Base-by-base conservation (phyloP, 441 rosid species). In the Corymbia calophylla region DNA sequence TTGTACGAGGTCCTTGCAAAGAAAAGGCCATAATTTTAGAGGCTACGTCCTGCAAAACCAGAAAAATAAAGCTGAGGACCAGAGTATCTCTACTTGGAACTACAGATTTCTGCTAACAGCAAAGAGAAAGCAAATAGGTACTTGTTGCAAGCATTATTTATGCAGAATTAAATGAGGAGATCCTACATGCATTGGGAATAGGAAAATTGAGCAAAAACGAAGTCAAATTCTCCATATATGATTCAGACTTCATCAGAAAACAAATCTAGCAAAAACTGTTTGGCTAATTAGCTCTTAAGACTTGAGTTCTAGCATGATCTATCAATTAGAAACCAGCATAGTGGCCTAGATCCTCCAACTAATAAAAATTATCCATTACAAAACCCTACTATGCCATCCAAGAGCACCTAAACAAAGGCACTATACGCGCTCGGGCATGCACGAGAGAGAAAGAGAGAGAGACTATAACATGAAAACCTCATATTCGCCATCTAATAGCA, bases 1-100 rank as follows among this genome's bases (percentile, higher is more conserved):
- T 92, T 9, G 97, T 96, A 9, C 99, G 93, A 15, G 99, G 99
- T 73, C 99, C 99, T 95, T 98, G 97, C 90, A 94, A 93, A 13
- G 99, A 94, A 87, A 98, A 98, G 44, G 96, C 95, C 92, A 92
- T 87, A 66, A 98, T 92, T 94, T 97, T 96, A 84, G 95, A 89
- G 66, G 97, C 96, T 89, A 98, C 93, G 84, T 98, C 99, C 99
- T 98, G 94, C 80, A 93, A 90, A 90, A 49, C 55, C 88, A 86
- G 58, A 86, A 60, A 60, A 23, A 55, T 21, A 31, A 6, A 86
- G 44, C 51, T 31, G 49, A 54, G 60, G 62, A 53, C 29, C 87
- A 86, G 27, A n/a, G 39, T 23, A 77, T 77, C 51, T 77, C 29
- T 39, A 39, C 15, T 12, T 3, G n/a, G 9, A 23, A 44, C 81